These are phyloP conservation scores for Trichoderma orchidacearum DNA, from an alignment of 495 filamentous ascomycete species.

Conservation along the genomic window DNA sequence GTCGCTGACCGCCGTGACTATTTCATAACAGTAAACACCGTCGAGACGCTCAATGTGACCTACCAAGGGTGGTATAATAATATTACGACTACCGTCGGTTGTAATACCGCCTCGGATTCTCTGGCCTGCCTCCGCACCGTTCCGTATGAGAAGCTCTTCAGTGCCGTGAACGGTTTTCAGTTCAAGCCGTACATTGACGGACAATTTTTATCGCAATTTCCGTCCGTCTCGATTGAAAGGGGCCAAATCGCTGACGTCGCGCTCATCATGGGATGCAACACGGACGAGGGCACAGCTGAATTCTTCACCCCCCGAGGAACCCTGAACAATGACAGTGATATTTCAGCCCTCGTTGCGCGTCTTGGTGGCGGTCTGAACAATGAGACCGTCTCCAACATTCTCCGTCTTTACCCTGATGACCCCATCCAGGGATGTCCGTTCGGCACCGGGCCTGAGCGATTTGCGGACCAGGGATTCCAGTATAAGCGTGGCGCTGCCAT, in stretches of 20 bases:
- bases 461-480: conserved; percentile 11
- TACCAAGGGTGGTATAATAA: conserved; percentile 1
- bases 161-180: background rate
- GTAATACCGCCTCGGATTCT: background rate
- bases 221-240: background rate
- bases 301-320: background rate
- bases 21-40: background rate
- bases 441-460: conserved; percentile 23
- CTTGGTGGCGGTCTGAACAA: conserved; percentile 4
- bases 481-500: conserved; percentile 14
- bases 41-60: background rate
- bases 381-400: conserved; percentile 10
- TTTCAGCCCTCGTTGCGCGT: background rate
- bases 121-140: background rate
- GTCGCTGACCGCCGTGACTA: background rate
- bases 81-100: background rate
- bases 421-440: conserved; percentile 23
- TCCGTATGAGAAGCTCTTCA: background rate
- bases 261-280: background rate
- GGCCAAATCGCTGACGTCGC: background rate
- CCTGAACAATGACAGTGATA: background rate
- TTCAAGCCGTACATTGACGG: background rate
- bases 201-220: background rate
- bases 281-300: background rate
- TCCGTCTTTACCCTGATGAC: conserved; percentile 29